These are phyloP conservation scores for Lepiota brunneoincarnata DNA, from an alignment of 768 basidiomycete species.

Conservation along the genomic window DNA sequence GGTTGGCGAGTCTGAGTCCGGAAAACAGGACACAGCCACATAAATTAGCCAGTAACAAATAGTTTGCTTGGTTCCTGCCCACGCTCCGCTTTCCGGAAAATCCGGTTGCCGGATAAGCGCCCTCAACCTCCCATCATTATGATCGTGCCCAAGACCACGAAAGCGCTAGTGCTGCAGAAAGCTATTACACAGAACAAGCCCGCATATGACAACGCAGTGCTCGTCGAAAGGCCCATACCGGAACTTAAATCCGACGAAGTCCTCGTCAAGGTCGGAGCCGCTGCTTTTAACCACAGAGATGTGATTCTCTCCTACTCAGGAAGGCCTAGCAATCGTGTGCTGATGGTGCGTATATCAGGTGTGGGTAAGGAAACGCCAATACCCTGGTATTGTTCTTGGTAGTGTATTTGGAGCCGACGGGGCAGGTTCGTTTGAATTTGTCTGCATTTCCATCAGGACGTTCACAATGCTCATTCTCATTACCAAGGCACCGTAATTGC, in stretches of 20 bases:
- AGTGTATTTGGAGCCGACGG: slow-evolving; percentile 71
- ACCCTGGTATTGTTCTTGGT: slow-evolving; percentile 60
- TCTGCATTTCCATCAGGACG: not conserved
- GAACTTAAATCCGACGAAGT: slow-evolving; percentile 54
- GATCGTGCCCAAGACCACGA: not conserved
- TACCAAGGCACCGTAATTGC: slow-evolving; percentile 60
- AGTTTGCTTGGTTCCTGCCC: too few relatives aligned
- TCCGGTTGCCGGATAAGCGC: not conserved
- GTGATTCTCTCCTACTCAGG: slow-evolving; percentile 29
- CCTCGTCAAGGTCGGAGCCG: slow-evolving; percentile 66
- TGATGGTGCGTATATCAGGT: slow-evolving; percentile 37
- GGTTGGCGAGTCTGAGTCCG: too few relatives aligned
- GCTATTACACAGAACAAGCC: not conserved
- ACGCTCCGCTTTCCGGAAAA: too few relatives aligned
- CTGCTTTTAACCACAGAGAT: slow-evolving; percentile 77
- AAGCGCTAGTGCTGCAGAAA: not conserved
- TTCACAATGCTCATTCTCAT: not conserved
- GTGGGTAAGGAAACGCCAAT: slow-evolving; percentile 70
- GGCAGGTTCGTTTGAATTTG: slow-evolving; percentile 46
- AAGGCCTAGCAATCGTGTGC: not conserved
- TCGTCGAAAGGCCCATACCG: slow-evolving; percentile 51
- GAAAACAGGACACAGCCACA: too few relatives aligned
- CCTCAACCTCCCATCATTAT: not conserved
- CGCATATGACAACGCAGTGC: slow-evolving; percentile 42
- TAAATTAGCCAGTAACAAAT: too few relatives aligned